A percentile compares a stretch with the other conserved stretches of the same genome.
These are phyloP conservation scores for Yamadazyma friedrichii DNA, from an alignment of 1,139 yeast genomes.

Conservation along the genomic window DNA sequence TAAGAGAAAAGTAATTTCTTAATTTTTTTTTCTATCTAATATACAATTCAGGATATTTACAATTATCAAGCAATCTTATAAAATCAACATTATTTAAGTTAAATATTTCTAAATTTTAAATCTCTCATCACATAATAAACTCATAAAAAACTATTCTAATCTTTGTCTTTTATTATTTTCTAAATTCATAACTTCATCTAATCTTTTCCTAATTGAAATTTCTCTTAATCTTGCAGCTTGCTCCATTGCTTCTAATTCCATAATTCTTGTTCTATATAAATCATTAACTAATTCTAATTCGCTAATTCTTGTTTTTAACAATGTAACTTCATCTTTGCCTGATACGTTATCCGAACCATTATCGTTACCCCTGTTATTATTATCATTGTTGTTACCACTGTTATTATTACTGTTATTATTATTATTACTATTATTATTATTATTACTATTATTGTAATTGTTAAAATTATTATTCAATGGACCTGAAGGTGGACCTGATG, in stretches of 20 bases:
- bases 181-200: slow-evolving; percentile 42
- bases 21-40: too few species aligned
- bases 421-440: slow-evolving; percentile 5
- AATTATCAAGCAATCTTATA: too few species aligned
- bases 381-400: slow-evolving; percentile 2
- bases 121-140: too few species aligned
- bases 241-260: slow-evolving; percentile 77
- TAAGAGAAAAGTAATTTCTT: too few species aligned
- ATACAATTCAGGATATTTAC: too few species aligned
- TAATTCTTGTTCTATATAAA: slow-evolving; percentile 74
- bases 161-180: slow-evolving; percentile 23
- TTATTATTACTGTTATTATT: slow-evolving; percentile 7
- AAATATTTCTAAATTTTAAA: too few species aligned
- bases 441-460: neutral
- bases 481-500: neutral
- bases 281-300: slow-evolving; percentile 91
- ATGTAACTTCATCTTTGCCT: slow-evolving; percentile 45
- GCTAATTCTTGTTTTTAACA: slow-evolving; percentile 72
- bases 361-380: slow-evolving; percentile 3
- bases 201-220: slow-evolving; percentile 44
- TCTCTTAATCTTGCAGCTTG: slow-evolving; percentile 56
- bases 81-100: too few species aligned
- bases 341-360: slow-evolving; percentile 7
- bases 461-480: neutral
- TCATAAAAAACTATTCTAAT: slow-evolving; percentile 9